A percentile compares a stretch with the other conserved stretches of the same genome.
Evolutionary conservation across 2,329 filamentous ascomycete species (phyloP).

Genomic region (Penicillium sp.): DNA sequence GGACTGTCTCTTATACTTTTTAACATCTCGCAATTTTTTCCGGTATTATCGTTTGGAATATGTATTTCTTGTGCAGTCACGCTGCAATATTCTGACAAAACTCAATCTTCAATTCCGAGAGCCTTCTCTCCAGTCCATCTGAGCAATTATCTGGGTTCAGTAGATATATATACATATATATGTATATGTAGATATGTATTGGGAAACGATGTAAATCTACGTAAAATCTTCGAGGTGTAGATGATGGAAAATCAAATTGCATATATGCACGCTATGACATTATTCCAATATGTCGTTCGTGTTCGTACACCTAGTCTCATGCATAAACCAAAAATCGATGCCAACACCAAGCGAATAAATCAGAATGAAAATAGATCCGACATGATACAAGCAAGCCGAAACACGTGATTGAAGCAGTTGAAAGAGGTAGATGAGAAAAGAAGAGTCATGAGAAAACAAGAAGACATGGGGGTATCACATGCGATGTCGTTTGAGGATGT

Average conservation of each 20-base stretch:
- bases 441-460: constrained; percentile 3
- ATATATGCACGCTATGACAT: not conserved
- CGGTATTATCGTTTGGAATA: constrained; percentile 11
- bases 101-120: not conserved
- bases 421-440: not conserved
- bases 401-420: not conserved
- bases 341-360: not conserved
- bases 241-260: too few relatives aligned
- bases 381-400: constrained; percentile 6
- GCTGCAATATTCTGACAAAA: not conserved
- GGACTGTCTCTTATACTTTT: constrained; percentile 6
- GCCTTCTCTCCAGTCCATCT: not conserved
- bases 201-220: not conserved
- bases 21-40: constrained; percentile 9
- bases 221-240: not conserved
- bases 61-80: not conserved
- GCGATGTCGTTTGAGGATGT: constrained; percentile 22
- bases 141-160: not conserved
- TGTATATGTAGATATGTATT: too few relatives aligned
- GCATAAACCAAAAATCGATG: constrained; percentile 5
- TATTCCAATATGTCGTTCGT: not conserved
- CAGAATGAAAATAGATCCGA: not conserved
- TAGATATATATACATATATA: not conserved
- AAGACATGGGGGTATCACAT: constrained; percentile 32
- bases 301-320: constrained; percentile 2